A percentile compares a stretch with the other conserved stretches of the same genome.
Conservation (phyloP, 768 basidiomycete genomes). For the Hygrocybe punicea region DNA sequence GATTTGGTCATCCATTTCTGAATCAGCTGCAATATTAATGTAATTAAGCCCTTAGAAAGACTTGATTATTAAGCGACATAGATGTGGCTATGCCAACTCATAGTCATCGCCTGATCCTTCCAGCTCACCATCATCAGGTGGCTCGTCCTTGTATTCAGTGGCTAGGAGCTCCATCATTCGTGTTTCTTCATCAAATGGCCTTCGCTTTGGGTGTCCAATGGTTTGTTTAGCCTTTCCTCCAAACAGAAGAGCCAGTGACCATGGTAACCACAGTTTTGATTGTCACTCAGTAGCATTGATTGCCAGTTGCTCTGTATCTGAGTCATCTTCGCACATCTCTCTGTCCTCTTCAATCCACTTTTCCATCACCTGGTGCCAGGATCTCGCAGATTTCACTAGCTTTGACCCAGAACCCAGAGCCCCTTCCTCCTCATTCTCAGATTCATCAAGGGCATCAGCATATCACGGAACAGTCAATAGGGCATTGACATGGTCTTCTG, state of each 20-base stretch:
- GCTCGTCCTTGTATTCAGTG: conserved; percentile 8
- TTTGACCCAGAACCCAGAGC: not conserved
- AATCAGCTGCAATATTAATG: too few relatives aligned
- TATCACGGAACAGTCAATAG: not conserved
- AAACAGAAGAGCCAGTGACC: conserved; percentile 17
- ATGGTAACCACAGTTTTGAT: conserved; percentile 12
- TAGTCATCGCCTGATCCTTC: conserved; percentile 21
- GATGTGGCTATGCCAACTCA: not conserved
- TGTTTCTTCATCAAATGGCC: conserved; percentile 15
- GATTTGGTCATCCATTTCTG: too few relatives aligned
- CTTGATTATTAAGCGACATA: too few relatives aligned
- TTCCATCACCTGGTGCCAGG: conserved; percentile 19
- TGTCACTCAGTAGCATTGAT: not conserved
- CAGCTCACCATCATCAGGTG: conserved; percentile 20
- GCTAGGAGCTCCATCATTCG: conserved; percentile 21
- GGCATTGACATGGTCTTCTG: not conserved
- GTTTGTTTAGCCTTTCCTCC: conserved; percentile 12
- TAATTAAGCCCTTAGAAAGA: too few relatives aligned
- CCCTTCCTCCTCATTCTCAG: not conserved
- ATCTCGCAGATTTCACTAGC: conserved; percentile 14
- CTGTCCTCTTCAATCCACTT: conserved; percentile 17
- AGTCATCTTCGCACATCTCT: not conserved
- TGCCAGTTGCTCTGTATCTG: not conserved
- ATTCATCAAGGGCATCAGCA: not conserved
- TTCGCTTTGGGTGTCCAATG: not conserved